phyloP scores from a whole-genome alignment of 2,329 filamentous ascomycete species.

The Pseudogymnoascus sp. region DNA sequence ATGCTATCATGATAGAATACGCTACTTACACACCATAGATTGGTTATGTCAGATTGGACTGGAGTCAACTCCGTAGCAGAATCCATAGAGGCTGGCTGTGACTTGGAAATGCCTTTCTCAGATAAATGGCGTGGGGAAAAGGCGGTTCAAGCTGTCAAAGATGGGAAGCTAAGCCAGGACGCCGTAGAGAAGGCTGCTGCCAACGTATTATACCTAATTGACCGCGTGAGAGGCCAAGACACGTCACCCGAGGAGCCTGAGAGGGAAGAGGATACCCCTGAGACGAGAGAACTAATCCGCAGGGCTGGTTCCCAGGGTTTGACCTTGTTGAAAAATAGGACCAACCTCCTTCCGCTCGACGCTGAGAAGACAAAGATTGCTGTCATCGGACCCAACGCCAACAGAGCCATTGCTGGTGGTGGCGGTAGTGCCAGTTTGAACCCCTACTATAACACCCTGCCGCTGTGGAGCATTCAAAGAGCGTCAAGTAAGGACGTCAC shows the following conservation, averaged over 20 bases:
- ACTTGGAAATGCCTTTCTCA: slow-evolving; percentile 52
- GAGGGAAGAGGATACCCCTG: slow-evolving; percentile 47
- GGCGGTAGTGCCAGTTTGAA: slow-evolving; percentile 62
- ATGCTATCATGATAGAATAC: neutral
- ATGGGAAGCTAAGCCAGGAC: slow-evolving; percentile 39
- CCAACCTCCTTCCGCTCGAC: slow-evolving; percentile 50
- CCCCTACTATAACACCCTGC: slow-evolving; percentile 60
- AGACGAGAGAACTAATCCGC: slow-evolving; percentile 53
- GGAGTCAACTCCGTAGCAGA: slow-evolving; percentile 50
- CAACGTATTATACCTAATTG: slow-evolving; percentile 52
- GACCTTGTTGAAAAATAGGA: slow-evolving; percentile 57
- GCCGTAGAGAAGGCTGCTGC: slow-evolving; percentile 52
- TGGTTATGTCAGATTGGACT: slow-evolving; percentile 53
- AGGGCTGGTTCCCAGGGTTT: slow-evolving; percentile 55
- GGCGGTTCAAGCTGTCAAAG: slow-evolving; percentile 44
- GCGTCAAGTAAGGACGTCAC: slow-evolving; percentile 47
- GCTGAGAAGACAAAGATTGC: slow-evolving; percentile 50
- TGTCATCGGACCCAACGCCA: slow-evolving; percentile 61
- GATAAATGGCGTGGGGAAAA: slow-evolving; percentile 50
- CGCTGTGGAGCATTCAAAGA: slow-evolving; percentile 53
- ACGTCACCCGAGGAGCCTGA: slow-evolving; percentile 51
- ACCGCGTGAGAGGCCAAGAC: slow-evolving; percentile 54
- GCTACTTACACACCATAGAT: slow-evolving; percentile 28
- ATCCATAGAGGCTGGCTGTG: slow-evolving; percentile 47
- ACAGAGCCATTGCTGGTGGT: slow-evolving; percentile 59